Evolutionary conservation across 2,329 filamentous ascomycete species (phyloP), one percentile per base, ranked within the genome.

Genomic region (Falciphora oryzae): DNA sequence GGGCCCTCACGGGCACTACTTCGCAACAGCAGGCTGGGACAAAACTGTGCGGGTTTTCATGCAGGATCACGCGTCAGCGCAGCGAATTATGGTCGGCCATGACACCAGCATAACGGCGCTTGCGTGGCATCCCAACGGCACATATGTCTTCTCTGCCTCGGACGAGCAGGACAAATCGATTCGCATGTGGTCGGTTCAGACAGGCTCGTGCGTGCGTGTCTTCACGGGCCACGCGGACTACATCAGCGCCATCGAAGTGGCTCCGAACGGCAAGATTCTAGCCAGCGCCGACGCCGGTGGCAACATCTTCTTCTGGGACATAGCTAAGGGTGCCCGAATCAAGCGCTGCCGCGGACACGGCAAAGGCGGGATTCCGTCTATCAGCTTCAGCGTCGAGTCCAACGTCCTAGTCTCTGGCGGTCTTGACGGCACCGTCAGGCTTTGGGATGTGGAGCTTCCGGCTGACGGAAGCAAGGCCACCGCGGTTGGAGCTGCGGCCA

Each of bases 1-100:
- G 91, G 90, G 92, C 4, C 95, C 95, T 0, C 93, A 93, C 65
- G 95, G 95, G 0, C 93, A 98, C 76, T 99, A 99, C 78, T 99
- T 99, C 73, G 83, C 91, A 53, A 93, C 90, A 8, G 90, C 87
- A 50, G 92, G 92, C 11, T 92, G 92, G 75, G 95, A 99, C 76
- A 93, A 92, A 75, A 96, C 91, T 1, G 91, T 93, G 11, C 89
- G 95, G 22, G 81, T 98, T 16, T 99, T 94, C 91, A 89, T 89
- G 67, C 96, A 96, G 67, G 93, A 97, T 72, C 91, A 96, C 69
- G 93, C 96, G 58, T 93, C 93, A 29, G 91, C 93, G 14, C 86
- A 95, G 67, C 89, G 95, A 58, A 85, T 98, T 61, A 89, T 97
- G 67, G 91, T 94, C 3, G 95, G 95, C 1, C 95, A 99, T 73